A percentile compares a stretch with the other conserved stretches of the same genome.
These are phyloP conservation scores for Jatropha multifida DNA, from an alignment of 441 rosid genomes.

Conservation along the genomic window DNA sequence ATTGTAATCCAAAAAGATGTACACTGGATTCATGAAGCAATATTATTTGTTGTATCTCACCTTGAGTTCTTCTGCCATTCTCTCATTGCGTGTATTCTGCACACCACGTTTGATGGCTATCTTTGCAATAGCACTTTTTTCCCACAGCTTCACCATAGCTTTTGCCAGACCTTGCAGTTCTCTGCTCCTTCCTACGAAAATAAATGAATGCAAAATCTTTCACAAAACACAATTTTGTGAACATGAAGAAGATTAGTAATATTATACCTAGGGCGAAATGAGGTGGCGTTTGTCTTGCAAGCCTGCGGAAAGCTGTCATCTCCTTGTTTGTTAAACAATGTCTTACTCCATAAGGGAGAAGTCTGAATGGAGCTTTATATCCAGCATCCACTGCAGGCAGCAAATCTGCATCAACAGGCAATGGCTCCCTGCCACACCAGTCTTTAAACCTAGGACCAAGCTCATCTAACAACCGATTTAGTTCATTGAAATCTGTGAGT, in stretches of 20 bases:
- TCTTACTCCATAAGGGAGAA: slow-evolving; percentile 67
- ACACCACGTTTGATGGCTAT: slow-evolving; percentile 92
- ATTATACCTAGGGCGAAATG: slow-evolving; percentile 83
- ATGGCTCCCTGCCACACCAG: slow-evolving; percentile 87
- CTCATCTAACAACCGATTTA: slow-evolving; percentile 64
- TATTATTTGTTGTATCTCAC: slow-evolving; percentile 34
- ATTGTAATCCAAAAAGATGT: neutral
- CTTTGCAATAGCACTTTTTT: slow-evolving; percentile 72
- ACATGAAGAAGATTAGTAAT: slow-evolving; percentile 1
- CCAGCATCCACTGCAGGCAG: slow-evolving; percentile 71
- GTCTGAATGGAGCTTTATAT: slow-evolving; percentile 68
- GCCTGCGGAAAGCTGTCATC: slow-evolving; percentile 64
- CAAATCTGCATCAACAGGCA: slow-evolving; percentile 89
- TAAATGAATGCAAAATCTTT: slow-evolving; percentile 17
- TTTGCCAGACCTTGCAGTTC: slow-evolving; percentile 82
- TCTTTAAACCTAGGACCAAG: slow-evolving; percentile 86
- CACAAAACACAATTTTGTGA: slow-evolving; percentile 15
- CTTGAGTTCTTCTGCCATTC: slow-evolving; percentile 96
- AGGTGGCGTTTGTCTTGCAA: slow-evolving; percentile 70
- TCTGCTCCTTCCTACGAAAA: slow-evolving; percentile 68
- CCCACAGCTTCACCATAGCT: slow-evolving; percentile 90
- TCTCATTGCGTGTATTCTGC: slow-evolving; percentile 72
- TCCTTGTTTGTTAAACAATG: slow-evolving; percentile 54
- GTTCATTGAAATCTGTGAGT: slow-evolving; percentile 52
- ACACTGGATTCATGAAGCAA: neutral